Conservation (phyloP, 441 rosid genomes). For the Viola pubescens region DNA sequence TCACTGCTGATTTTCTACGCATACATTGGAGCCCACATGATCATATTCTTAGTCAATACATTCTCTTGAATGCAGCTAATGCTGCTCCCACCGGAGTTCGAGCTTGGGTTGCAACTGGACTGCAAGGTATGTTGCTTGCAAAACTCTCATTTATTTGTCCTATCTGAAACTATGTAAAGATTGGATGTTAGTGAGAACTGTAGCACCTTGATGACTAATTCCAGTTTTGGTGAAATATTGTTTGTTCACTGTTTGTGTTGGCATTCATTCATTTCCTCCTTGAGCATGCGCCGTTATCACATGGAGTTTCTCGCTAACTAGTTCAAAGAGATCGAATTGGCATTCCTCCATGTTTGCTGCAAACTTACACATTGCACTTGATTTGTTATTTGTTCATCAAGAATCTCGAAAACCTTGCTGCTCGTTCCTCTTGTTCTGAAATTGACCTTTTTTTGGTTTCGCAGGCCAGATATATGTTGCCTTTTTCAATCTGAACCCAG, state of each 20-base stretch:
- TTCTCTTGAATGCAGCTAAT: slow-evolving; percentile 30
- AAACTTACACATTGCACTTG: too few relatives aligned
- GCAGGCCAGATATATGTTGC: slow-evolving; percentile 71
- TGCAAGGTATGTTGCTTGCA: slow-evolving; percentile 35
- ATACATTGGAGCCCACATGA: neutral
- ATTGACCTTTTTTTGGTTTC: neutral
- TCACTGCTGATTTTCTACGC: slow-evolving; percentile 1
- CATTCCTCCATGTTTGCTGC: too few relatives aligned
- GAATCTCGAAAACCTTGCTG: too few relatives aligned
- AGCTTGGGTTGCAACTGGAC: slow-evolving; percentile 86
- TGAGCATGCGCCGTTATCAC: too few relatives aligned
- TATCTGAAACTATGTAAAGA: neutral
- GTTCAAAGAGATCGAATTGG: too few relatives aligned
- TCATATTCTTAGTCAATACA: slow-evolving; percentile 1
- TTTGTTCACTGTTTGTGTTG: neutral
- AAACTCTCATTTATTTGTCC: neutral
- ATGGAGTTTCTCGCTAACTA: too few relatives aligned
- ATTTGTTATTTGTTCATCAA: too few relatives aligned
- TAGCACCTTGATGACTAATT: neutral
- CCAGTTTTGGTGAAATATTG: neutral
- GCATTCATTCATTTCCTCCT: neutral
- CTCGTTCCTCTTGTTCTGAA: too few relatives aligned
- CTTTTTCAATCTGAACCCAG: slow-evolving; percentile 61
- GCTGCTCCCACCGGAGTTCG: slow-evolving; percentile 44
- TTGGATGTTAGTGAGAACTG: neutral